Evolutionary conservation across 352 stramenopile genomes (phyloP), one percentile per base, ranked within the genome.

Genomic region (Thalassiosira hispida): DNA sequence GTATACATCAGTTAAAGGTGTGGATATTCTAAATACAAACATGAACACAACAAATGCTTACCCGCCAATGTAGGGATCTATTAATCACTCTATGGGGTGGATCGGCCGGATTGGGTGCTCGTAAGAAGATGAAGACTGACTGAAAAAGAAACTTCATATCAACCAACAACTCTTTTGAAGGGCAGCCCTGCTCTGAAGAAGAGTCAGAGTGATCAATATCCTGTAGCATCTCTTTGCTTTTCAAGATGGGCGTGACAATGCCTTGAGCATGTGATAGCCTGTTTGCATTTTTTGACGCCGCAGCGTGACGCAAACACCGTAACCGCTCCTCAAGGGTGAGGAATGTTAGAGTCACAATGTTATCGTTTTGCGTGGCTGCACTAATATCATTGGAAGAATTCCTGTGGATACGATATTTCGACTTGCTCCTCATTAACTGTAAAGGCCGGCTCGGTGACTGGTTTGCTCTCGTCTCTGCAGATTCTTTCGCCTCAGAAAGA

Each of bases 241-340:
- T 57, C 64, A 79, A 53, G 25, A 69, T 14, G 3, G 8, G 49
- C 52, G 12, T 61, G 18, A 14, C 29, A 29, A 12, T 57, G 52
- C 52, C 31, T 40, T 64, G 2, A 20, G 12, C 23, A 9, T 3
- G 8, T 25, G 59, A 49, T 29, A 7, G 18, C 38, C 9, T 44
- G 22, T 20, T 68, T 31, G 25, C n/a, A 70, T 68, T 65, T 63
- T 68, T 81, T 40, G 51, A 75, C 40, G 78, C 72, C 18, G 73
- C 77, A 68, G 73, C 56, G 5, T 64, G 57, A 4, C 90, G 72
- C 6, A 93, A 65, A 73, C 84, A 77, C 67, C 86, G 84, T 49
- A 93, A 73, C 25, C 85, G 73, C 73, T 94, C 90, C 69, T 94
- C 90, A 6, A 91, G 65, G 9, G 90, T 94, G 31, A 89, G 62